phyloP scores from a whole-genome alignment of 176 grass and related monocot species.

The sorghum (Sorghum bicolor) region DNA sequence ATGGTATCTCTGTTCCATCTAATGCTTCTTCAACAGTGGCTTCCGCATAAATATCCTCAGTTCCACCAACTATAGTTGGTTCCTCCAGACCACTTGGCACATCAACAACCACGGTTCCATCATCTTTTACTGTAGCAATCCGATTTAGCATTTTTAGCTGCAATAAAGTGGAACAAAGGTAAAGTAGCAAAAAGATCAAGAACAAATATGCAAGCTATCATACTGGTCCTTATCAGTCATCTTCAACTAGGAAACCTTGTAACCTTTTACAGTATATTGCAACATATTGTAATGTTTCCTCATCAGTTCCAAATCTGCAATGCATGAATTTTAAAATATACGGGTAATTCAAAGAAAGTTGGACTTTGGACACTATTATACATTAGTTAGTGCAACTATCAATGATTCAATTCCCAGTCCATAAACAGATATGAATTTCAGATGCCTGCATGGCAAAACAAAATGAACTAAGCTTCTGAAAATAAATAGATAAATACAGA shows the following conservation, averaged over 20 bases:
- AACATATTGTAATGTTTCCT: background rate
- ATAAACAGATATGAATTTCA: background rate
- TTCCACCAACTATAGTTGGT: conserved; percentile 28
- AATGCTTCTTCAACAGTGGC: conserved; percentile 44
- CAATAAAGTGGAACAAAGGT: background rate
- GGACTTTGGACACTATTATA: background rate
- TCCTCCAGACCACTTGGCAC: conserved; percentile 77
- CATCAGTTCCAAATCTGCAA: conserved; percentile 3
- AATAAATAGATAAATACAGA: background rate
- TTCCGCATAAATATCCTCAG: conserved; percentile 49
- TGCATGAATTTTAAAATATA: background rate
- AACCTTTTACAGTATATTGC: background rate
- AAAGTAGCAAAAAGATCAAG: conserved; percentile 1
- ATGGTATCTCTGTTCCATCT: conserved; percentile 62
- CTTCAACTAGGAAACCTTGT: background rate
- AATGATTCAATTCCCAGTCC: background rate
- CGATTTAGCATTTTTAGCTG: conserved; percentile 68
- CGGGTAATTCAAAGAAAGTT: background rate
- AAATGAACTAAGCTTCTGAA: background rate
- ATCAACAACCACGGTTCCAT: conserved; percentile 94
- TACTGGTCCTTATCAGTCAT: background rate
- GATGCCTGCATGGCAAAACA: background rate
- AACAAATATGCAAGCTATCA: background rate
- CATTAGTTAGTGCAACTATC: background rate
- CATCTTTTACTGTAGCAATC: conserved; percentile 78